Base-by-base conservation (phyloP, 306 rosid species). In the Dryas alaskensis region DNA sequence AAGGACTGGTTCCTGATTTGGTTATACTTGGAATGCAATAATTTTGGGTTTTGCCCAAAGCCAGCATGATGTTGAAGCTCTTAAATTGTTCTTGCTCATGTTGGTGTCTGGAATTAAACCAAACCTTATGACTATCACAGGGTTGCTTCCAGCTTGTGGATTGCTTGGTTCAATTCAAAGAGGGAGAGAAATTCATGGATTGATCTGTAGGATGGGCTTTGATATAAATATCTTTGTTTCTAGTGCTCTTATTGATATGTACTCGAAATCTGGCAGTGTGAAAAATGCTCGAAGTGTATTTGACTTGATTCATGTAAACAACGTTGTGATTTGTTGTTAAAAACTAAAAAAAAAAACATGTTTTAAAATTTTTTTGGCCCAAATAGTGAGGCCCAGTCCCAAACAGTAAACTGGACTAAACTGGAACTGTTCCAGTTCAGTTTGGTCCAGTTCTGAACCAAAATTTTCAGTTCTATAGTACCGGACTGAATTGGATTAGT, bases 161-260 rank as follows among this genome's bases (percentile, higher is more conserved):
- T 79, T 81, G 47, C n/a, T 61, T 44, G 86, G 85, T 70, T 84
- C 76, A 50, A 40, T 75, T 74, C 60, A 82, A 67, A 63, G 60
- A 67, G 96, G 90, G 74, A 82, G 85, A 76, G 85, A 85, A 61
- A 69, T 89, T 79, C 95, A 89, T 66, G 92, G 92, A 3, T 78
- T 85, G 78, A 67, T 87, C 53, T 84, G 25, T 44, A 80, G 92
- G 65, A 87, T 74, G 79, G 86, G 76, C 51, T 77, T 87, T 69
- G 84, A 81, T 52, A 44, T 61, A n/a, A 85, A 82, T 63, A 81
- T 79, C 72, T 89, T 80, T 79, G 77, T 87, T 72, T 83, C 82
- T 8, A 83, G 86, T 79, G 87, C 95, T 72, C 86, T 89, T 48
- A 75, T 89, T 66, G 90, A 89, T 40, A 83, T 87, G 88, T 87